phyloP scores from a whole-genome alignment of 2,329 filamentous ascomycete genomes.

The Dothidotthia symphoricarpi region DNA sequence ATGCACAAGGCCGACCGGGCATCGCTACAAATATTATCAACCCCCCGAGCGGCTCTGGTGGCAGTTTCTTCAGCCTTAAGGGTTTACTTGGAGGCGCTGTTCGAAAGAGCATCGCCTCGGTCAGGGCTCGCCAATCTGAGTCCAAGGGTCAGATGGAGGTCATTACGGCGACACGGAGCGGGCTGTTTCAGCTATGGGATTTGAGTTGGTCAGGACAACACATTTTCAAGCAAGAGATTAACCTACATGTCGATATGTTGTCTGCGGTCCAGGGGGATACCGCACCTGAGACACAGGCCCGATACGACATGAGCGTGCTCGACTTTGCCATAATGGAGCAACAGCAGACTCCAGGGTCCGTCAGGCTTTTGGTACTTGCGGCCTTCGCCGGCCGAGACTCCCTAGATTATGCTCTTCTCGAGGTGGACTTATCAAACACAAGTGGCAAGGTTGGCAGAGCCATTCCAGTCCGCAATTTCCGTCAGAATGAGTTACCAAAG shows the following conservation, averaged over 20 bases:
- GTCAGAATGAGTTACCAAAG: constrained; percentile 34
- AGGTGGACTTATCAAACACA: constrained; percentile 61
- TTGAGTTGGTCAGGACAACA: constrained; percentile 85
- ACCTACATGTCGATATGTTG: constrained; percentile 65
- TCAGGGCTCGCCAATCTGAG: constrained; percentile 68
- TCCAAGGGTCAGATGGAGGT: constrained; percentile 82
- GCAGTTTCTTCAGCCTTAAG: constrained; percentile 79
- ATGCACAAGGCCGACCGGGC: constrained; percentile 79
- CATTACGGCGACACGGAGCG: constrained; percentile 74
- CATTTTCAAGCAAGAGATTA: constrained; percentile 68
- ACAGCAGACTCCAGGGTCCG: constrained; percentile 34
- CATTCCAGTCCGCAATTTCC: constrained; percentile 62
- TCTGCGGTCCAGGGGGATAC: constrained; percentile 59
- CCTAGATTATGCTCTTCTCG: constrained; percentile 71
- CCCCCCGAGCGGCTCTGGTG: constrained; percentile 54
- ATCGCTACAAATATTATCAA: constrained; percentile 76
- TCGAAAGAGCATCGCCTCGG: constrained; percentile 76
- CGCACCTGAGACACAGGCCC: constrained; percentile 47
- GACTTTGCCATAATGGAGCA: constrained; percentile 70
- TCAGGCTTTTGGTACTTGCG: constrained; percentile 34
- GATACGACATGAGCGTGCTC: constrained; percentile 66
- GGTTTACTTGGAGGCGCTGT: constrained; percentile 69
- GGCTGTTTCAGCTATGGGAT: constrained; percentile 80
- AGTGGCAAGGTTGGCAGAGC: constrained; percentile 61
- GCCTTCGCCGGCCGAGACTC: constrained; percentile 28